Base-by-base conservation (phyloP, 306 rosid species). In the Cucumis cinereus region DNA sequence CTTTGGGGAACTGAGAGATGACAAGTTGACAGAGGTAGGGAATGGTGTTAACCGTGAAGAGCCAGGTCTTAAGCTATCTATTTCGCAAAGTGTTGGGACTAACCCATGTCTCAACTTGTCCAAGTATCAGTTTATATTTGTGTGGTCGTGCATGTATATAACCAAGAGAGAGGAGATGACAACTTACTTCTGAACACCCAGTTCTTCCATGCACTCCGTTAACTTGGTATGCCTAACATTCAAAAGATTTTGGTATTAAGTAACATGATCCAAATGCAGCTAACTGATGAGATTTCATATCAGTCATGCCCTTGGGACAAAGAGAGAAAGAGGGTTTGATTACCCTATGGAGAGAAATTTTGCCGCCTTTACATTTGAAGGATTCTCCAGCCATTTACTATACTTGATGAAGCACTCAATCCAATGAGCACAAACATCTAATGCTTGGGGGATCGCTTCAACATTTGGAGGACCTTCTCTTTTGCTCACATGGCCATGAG, bases 351-450 rank as follows among this genome's bases (percentile, higher is more conserved):
- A 95, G 67, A 95, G 83, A 82, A 89, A 95, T 75, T 84, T 89
- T 17, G 98, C 96, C 40, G 98, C 98, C 86, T 95, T 95, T 53
- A 95, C 93, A 80, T 90, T 95, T 73, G 97, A 92, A 80, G 97
- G 93, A 75, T 84, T 83, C 84, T 89, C 98, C 80, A 87, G 81
- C 99, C 99, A 95, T 83, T 88, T 89, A 74, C 99, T 90, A 78
- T 92, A 88, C 76, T 90, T 95, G 79, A 95, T 92, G 84, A 92
- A 95, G 84, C 97, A 92, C 81, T 84, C 93, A 78, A 95, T 92
- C 99, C 99, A 95, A 78, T 90, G 89, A 86, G 94, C 89, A 86
- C 98, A 90, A 77, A 90, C 96, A 80, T 82, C 90, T 79, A 95
- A 82, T 72, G 84, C 90, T 82, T 89, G 93, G 70, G 86, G 78